Base-by-base conservation (phyloP, 768 basidiomycete genomes). In the Leccinum boreale region DNA sequence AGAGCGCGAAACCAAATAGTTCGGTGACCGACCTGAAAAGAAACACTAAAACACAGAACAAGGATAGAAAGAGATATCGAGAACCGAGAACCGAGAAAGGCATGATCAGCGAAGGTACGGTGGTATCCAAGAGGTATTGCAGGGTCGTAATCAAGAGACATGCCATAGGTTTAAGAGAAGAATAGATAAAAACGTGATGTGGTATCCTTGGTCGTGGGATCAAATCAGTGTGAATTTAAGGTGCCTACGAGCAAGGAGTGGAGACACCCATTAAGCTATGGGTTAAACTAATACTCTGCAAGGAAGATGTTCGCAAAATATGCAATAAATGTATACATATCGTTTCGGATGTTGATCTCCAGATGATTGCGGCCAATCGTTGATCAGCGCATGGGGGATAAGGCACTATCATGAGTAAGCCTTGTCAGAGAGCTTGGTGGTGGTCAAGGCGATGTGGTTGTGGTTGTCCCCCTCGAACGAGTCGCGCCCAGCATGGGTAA, bases 371-470 rank as follows among this genome's bases (percentile, higher is more conserved):
- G 31, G 35, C 7, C 36, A 28, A 29, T 55, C 56, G 49, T 44
- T 19, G 48, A 29, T 46, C 46, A 55, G 33, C 31, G 33, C 19
- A 45, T 19, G 31, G 55, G 52, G 51, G 19, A 42, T 44, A 35
- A 39, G n/a, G 49, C 42, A 17, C 24, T 47, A 61, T 72, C 78
- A 85, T 71, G 76, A 71, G 62, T 79, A 84, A 3, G 78, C 74
- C 66, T 84, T 82, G 65, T 84, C 82, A n/a, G 67, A 67, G 4
- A 73, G 71, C 46, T 74, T 67, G 58, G 60, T 61, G 35, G 76
- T 77, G 55, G 82, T 80, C 65, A 75, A 55, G 17, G 73, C 77
- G 36, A 75, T 68, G 12, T 65, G 69, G 48, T 79, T 68, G 14
- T 65, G 69, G 48, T 79, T 78, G 28, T 62, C 70, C 14, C 70